phyloP scores from a whole-genome alignment of 1,139 yeast genomes.

The Lodderomyces oxycetoniae region DNA sequence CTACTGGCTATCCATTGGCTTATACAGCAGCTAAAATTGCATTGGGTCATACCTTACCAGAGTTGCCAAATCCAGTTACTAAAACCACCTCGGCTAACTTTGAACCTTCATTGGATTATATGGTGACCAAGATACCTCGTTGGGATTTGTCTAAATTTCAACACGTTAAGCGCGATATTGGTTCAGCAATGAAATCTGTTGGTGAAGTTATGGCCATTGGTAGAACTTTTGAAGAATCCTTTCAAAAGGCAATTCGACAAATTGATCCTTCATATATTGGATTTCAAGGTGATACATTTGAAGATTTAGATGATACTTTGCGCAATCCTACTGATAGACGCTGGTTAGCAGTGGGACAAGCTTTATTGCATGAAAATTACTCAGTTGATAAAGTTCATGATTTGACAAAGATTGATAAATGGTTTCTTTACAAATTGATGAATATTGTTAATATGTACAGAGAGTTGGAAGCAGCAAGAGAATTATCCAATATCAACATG shows the following conservation, averaged over 20 bases:
- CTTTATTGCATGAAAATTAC: constrained; percentile 70
- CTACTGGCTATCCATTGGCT: constrained; percentile 97
- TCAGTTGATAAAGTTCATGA: constrained; percentile 90
- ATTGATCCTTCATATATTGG: constrained; percentile 90
- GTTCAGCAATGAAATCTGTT: constrained; percentile 93
- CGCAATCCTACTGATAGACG: constrained; percentile 95
- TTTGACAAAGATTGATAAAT: constrained; percentile 85
- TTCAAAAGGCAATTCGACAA: constrained; percentile 97
- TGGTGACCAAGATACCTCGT: constrained; percentile 96
- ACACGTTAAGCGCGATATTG: constrained; percentile 11
- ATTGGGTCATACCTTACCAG: constrained; percentile 71
- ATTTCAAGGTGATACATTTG: constrained; percentile 58
- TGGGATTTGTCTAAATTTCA: constrained; percentile 92
- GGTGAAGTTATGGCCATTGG: constrained; percentile 99
- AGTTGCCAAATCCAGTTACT: constrained; percentile 93
- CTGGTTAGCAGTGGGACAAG: constrained; percentile 98
- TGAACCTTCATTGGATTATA: constrained; percentile 94
- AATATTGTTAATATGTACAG: constrained; percentile 68
- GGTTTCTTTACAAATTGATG: constrained; percentile 88
- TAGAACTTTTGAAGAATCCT: constrained; percentile 93
- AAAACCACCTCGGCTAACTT: constrained; percentile 94
- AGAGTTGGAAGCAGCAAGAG: constrained; percentile 53
- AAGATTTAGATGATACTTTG: constrained; percentile 69
- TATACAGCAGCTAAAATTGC: constrained; percentile 98
- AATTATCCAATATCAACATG: constrained; percentile 46